phyloP scores from a whole-genome alignment of 2,329 filamentous ascomycete genomes.

The Fusarium acutatum region DNA sequence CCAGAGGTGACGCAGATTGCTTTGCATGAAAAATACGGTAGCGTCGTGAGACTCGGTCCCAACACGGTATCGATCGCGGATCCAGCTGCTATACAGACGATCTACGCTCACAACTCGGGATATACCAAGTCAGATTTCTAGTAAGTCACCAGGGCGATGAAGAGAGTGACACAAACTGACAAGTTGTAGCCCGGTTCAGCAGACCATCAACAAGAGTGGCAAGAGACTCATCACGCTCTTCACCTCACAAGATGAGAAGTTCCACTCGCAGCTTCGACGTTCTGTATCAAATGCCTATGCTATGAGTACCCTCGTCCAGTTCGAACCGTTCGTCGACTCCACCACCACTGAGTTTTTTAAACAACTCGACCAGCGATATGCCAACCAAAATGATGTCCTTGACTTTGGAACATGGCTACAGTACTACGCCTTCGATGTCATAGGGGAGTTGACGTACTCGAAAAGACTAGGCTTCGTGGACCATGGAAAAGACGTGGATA shows the following conservation, averaged over 20 bases:
- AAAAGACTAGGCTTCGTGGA: constrained; percentile 29
- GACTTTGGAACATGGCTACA: constrained; percentile 30
- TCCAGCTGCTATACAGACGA: not conserved
- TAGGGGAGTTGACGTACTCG: constrained; percentile 13
- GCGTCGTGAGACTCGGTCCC: constrained; percentile 14
- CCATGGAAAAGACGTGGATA: constrained; percentile 16
- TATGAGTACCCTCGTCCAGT: constrained; percentile 1
- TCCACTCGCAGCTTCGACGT: not conserved
- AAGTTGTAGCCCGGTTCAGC: not conserved
- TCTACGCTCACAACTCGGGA: constrained; percentile 15
- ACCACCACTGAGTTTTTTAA: not conserved
- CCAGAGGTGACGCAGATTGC: constrained; percentile 18
- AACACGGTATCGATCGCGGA: constrained; percentile 2
- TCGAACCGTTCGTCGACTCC: not conserved
- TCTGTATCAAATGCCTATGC: not conserved
- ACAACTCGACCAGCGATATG: not conserved
- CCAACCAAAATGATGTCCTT: not conserved
- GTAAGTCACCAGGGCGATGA: fast-evolving
- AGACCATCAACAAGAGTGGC: not conserved
- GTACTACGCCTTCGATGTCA: constrained; percentile 35
- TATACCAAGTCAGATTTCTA: constrained; percentile 11
- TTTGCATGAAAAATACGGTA: constrained; percentile 12
- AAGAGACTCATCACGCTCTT: not conserved
- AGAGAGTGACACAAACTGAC: not conserved
- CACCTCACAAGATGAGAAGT: not conserved